These are phyloP conservation scores for Dictyostelium brefeldianum DNA, from an alignment of 78 protist species.

Conservation along the genomic window DNA sequence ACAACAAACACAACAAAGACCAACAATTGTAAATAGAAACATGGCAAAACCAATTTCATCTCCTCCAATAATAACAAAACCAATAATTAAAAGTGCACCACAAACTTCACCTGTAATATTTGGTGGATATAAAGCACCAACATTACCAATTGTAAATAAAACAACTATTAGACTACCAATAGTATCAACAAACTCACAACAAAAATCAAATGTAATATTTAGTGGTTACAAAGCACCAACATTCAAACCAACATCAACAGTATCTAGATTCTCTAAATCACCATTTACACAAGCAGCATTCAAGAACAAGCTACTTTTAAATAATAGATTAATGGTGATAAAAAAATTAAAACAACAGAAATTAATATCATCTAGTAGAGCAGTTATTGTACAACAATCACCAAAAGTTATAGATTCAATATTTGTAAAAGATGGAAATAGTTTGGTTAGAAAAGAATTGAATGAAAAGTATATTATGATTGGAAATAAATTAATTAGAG, in stretches of 20 bases:
- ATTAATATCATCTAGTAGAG: not conserved
- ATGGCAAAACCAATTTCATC: no score
- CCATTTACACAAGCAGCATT: no score
- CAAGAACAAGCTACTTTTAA: not conserved
- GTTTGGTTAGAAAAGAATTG: conserved; percentile 30
- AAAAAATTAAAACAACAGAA: not conserved
- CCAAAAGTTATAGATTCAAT: conserved; percentile 40
- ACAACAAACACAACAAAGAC: no score
- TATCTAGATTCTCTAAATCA: not conserved
- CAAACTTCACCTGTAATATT: not conserved
- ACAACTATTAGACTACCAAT: no score
- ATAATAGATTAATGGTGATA: not conserved
- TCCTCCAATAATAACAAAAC: not conserved
- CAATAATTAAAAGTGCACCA: not conserved
- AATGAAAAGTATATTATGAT: conserved; percentile 27
- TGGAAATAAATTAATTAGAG: conserved; percentile 39
- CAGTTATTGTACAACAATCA: not conserved
- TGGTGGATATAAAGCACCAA: not conserved
- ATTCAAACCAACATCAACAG: not conserved
- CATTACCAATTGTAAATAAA: no score
- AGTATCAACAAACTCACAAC: no score
- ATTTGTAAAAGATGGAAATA: conserved; percentile 43
- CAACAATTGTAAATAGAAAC: no score
- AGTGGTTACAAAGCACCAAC: not conserved
- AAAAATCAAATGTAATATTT: not conserved